Base-by-base conservation (phyloP, 768 basidiomycete species). In the Austroboletus festivus region DNA sequence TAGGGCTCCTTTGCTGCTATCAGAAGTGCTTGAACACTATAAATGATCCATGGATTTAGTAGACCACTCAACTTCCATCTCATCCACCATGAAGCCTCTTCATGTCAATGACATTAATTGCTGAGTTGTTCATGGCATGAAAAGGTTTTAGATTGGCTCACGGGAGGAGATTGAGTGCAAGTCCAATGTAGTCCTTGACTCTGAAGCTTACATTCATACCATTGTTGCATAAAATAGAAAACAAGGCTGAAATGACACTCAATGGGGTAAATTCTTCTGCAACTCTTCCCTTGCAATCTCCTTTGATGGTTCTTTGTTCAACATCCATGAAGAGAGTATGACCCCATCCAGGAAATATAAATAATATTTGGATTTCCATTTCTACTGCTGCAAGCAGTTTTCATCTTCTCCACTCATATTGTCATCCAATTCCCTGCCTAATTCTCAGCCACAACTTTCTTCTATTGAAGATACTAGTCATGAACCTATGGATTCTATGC, bases 351-450 rank as follows among this genome's bases (percentile, higher is more conserved):
- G 83, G 71, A 86, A 85, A 61, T 74, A 77, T 19, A 89, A 85
- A 63, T 80, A 95, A n/a, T 97, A 97, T 66, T 93, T 89, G 12
- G 95, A 86, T 3, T 89, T 99, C 61, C 94, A 96, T 61, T 96
- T 93, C 60, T 95, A 94, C 62, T 81, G 89, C 33, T 81, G 86
- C 60, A 97, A 94, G 69, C 68, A 98, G 39, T 93, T 93, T 68
- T 76, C 81, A 3, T 73, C 78, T 0, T 75, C 76, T 1, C 78
- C 77, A 11, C 75, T 75, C 2, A 51, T 56, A 15, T 79, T 83
- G 0, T 82, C 85, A 1, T 72, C 78, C 28, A 73, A 76, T 53
- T 85, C 85, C 13, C 81, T 82, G 7, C 80, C 81, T 16, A 73
- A 71, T 43, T 86, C 82, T 3, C 79, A 77, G 53, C 76, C 78